Evolutionary conservation across 768 basidiomycete genomes (phyloP).

Genomic region (Leucogyrophana mollusca): DNA sequence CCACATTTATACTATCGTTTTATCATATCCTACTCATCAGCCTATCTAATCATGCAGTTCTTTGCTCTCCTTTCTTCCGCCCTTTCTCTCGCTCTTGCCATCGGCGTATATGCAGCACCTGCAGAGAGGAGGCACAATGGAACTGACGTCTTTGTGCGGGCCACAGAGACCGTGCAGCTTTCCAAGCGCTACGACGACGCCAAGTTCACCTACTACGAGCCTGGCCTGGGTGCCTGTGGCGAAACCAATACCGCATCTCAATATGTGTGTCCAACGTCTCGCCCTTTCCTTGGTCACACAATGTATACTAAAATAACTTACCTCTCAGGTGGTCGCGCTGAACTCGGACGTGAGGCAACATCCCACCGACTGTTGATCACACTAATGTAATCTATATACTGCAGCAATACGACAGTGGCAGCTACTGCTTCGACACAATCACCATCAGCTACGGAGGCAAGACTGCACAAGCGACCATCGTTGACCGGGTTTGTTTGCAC

Average conservation of each 20-base stretch:
- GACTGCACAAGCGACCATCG: slow-evolving; percentile 53
- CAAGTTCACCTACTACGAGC: slow-evolving; percentile 38
- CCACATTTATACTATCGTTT: no score
- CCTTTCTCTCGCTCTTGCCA: slow-evolving; percentile 16
- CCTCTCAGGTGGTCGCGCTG: slow-evolving; percentile 51
- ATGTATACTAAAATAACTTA: slow-evolving; percentile 43
- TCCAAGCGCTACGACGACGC: slow-evolving; percentile 18
- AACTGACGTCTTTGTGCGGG: slow-evolving; percentile 22
- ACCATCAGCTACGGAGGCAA: slow-evolving; percentile 62
- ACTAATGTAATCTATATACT: no score
- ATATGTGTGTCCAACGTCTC: slow-evolving; percentile 31
- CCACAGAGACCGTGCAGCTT: slow-evolving; percentile 18
- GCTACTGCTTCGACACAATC: slow-evolving; percentile 60
- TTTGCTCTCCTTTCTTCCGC: slow-evolving; percentile 16
- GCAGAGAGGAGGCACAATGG: slow-evolving; percentile 21
- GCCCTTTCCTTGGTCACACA: no score
- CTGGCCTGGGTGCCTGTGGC: slow-evolving; percentile 46
- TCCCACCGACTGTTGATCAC: no score
- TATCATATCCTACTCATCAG: no score
- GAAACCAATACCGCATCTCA: slow-evolving; percentile 24
- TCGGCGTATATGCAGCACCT: slow-evolving; percentile 13
- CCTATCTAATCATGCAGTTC: slow-evolving; percentile 18
- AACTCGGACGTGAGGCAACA: slow-evolving; percentile 25
- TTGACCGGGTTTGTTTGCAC: slow-evolving; percentile 48
- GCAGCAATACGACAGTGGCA: slow-evolving; percentile 56